These are phyloP conservation scores for Mycena rebaudengoi DNA, from an alignment of 768 basidiomycete genomes.

Conservation along the genomic window DNA sequence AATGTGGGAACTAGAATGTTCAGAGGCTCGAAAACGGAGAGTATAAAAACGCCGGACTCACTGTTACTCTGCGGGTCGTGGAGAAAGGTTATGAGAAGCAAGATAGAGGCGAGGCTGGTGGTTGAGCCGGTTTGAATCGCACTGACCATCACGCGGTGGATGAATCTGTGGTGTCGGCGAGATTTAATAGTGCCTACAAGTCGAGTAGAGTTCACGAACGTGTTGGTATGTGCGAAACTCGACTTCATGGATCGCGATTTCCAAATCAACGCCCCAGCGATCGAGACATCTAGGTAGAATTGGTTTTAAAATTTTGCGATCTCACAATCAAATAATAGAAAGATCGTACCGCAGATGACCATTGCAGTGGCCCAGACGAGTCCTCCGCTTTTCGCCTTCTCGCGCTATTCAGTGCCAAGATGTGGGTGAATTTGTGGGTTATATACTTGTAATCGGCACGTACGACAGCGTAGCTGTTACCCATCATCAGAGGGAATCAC, in stretches of 20 bases:
- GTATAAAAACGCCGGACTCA: background rate
- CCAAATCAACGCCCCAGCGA: background rate
- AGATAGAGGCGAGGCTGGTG: background rate
- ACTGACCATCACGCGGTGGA: background rate
- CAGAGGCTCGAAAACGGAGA: background rate
- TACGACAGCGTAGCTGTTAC: too few relatives aligned
- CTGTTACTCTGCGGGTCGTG: background rate
- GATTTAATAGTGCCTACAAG: background rate
- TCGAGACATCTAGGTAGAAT: background rate
- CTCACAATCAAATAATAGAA: background rate
- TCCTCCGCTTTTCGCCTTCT: background rate
- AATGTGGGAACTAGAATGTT: background rate
- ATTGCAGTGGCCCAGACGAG: background rate
- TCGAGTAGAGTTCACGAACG: background rate
- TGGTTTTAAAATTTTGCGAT: background rate
- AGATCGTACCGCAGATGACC: background rate
- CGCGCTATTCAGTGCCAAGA: too few relatives aligned
- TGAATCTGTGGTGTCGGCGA: background rate
- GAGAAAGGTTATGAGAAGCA: background rate
- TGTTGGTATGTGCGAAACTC: background rate
- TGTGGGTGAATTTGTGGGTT: too few relatives aligned
- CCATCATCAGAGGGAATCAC: too few relatives aligned
- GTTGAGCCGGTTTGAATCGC: background rate
- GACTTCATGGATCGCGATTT: constrained; percentile 1
- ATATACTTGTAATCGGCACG: too few relatives aligned